A percentile compares a stretch with the other conserved stretches of the same genome.
Evolutionary conservation across 805 yeast species (phyloP).

Genomic region (Kazachstania viticola): DNA sequence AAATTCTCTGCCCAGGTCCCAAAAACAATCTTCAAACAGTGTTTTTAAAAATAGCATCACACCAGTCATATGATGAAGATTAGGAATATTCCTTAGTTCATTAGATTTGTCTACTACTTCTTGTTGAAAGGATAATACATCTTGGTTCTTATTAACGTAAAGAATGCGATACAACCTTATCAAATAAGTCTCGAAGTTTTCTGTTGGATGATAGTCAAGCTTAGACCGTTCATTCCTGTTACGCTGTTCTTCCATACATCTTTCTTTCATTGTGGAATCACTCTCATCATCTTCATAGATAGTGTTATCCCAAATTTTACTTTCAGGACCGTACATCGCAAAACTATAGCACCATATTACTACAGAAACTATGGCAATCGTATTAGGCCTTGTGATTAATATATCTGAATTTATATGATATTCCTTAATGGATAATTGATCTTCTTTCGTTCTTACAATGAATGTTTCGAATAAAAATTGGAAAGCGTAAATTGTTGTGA

Average conservation of each 20-base stretch:
- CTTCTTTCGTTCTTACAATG: conserved; percentile 21
- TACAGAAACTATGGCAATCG: conserved; percentile 23
- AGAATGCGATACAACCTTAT: conserved; percentile 33
- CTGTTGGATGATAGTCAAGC: conserved; percentile 26
- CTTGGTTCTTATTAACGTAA: conserved; percentile 24
- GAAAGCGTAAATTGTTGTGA: conserved; percentile 50
- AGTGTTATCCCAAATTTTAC: conserved; percentile 19
- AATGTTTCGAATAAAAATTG: conserved; percentile 52
- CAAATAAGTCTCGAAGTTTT: conserved; percentile 40
- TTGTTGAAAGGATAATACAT: conserved; percentile 31
- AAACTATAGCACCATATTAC: conserved; percentile 43
- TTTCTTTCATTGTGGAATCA: neutral
- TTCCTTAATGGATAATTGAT: conserved; percentile 23
- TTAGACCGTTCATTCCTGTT: conserved; percentile 4
- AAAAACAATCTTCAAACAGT: conserved; percentile 33
- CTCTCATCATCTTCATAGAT: neutral
- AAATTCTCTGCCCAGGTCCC: conserved; percentile 49
- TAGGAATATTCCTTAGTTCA: conserved; percentile 29
- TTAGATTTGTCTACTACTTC: conserved; percentile 32
- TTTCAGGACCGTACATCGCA: conserved; percentile 37
- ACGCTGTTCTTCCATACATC: neutral
- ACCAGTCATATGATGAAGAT: conserved; percentile 44
- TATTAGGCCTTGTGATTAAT: conserved; percentile 30
- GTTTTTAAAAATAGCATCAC: conserved; percentile 36
- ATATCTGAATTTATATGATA: conserved; percentile 45